These are phyloP conservation scores for Fusarium globosum DNA, from an alignment of 2,329 filamentous ascomycete species.

Conservation along the genomic window DNA sequence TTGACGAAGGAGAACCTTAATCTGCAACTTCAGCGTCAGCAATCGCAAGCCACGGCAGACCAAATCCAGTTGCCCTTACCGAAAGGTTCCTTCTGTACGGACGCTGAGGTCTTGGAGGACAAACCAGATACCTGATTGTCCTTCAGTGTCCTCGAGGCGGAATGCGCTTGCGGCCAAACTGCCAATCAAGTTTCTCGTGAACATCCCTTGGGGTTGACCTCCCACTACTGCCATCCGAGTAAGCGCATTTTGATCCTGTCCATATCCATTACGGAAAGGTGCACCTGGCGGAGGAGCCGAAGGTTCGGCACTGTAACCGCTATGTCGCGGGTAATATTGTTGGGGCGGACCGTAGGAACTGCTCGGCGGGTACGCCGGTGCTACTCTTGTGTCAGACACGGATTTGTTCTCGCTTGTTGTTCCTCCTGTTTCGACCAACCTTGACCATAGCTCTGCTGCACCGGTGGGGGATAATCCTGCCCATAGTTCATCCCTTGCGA, in stretches of 20 bases:
- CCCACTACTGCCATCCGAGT: conserved; percentile 53
- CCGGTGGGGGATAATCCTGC: conserved; percentile 48
- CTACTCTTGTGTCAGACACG: conserved; percentile 27
- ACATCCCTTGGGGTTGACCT: conserved; percentile 79
- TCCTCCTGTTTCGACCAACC: conserved; percentile 40
- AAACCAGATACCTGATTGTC: conserved; percentile 94
- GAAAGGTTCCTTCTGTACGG: conserved; percentile 88
- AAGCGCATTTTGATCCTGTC: conserved; percentile 47
- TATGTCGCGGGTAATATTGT: conserved; percentile 52
- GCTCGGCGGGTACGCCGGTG: conserved; percentile 47
- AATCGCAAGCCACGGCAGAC: neutral
- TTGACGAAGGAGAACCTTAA: conserved; percentile 83
- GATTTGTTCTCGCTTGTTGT: neutral
- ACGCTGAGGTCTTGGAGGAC: conserved; percentile 96
- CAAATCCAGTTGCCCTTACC: conserved; percentile 63
- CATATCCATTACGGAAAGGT: conserved; percentile 47
- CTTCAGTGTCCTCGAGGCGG: conserved; percentile 79
- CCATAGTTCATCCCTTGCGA: conserved; percentile 47
- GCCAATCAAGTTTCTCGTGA: conserved; percentile 93
- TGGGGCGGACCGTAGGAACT: conserved; percentile 52
- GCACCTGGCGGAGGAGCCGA: conserved; percentile 42
- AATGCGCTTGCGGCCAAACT: conserved; percentile 91
- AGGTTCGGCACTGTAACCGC: conserved; percentile 47
- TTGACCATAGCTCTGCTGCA: conserved; percentile 47
- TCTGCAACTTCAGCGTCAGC: conserved; percentile 51